Percentiles rank a stretch among this genome's conserved stretches.
phyloP scores from a whole-genome alignment of 2,329 filamentous ascomycete genomes.

The Thelonectria discophora region DNA sequence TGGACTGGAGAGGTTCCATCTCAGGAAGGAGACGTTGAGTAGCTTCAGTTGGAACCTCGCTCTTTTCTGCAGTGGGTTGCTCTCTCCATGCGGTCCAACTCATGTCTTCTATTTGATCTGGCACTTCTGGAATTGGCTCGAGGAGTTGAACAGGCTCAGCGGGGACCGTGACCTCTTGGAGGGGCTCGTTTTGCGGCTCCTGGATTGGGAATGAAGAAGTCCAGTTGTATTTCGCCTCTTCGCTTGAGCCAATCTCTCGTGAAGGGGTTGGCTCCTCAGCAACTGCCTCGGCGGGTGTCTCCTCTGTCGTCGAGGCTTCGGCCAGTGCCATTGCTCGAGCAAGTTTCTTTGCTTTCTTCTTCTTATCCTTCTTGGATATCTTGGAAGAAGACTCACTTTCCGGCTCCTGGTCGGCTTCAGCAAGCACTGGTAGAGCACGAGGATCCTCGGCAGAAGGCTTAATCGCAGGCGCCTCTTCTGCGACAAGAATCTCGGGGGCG shows the following conservation, averaged over 20 bases:
- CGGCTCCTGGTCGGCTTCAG: constrained; percentile 15
- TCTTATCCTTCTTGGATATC: constrained; percentile 49
- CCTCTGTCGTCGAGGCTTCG: constrained; percentile 10
- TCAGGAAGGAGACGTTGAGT: background rate
- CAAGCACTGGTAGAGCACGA: background rate
- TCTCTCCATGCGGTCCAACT: background rate
- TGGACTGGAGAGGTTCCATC: background rate
- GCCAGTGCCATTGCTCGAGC: constrained; percentile 30
- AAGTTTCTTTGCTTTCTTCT: constrained; percentile 46
- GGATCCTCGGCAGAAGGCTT: constrained; percentile 1
- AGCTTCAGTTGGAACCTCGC: background rate
- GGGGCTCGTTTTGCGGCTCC: background rate
- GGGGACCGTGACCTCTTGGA: background rate
- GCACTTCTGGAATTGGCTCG: constrained; percentile 3
- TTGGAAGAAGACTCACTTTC: constrained; percentile 31
- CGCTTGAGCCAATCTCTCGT: constrained; percentile 2
- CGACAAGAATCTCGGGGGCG: background rate
- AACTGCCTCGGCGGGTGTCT: background rate
- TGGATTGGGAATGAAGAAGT: background rate
- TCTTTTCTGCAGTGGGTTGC: background rate
- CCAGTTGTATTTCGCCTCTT: background rate
- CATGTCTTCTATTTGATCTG: background rate
- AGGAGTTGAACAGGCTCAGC: background rate
- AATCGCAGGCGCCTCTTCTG: background rate
- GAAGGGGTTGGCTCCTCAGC: constrained; percentile 10